These are phyloP conservation scores for Eucalyptus polybractea DNA, from an alignment of 345 rosid genomes.

Conservation along the genomic window DNA sequence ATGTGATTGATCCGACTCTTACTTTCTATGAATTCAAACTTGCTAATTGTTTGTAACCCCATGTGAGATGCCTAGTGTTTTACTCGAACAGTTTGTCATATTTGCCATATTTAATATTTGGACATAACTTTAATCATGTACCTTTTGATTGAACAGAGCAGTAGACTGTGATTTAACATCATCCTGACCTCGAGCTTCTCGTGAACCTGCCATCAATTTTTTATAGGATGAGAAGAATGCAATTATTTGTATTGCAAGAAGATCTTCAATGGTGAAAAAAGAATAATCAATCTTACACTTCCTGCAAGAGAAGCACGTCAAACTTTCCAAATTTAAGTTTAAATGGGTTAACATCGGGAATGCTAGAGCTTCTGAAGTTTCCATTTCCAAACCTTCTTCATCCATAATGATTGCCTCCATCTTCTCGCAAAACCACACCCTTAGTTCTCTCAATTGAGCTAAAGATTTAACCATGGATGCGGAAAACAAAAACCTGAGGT, in stretches of 20 bases:
- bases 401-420: background rate
- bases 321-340: fast-evolving
- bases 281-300: background rate
- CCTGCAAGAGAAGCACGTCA: background rate
- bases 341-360: background rate
- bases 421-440: fast-evolving
- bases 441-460: background rate
- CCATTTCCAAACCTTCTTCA: background rate
- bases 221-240: background rate
- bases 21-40: background rate
- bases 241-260: background rate
- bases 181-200: background rate
- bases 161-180: background rate
- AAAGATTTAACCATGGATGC: background rate
- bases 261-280: background rate
- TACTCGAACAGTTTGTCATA: background rate
- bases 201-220: background rate
- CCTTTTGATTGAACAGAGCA: background rate
- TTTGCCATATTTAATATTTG: background rate
- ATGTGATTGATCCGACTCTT: background rate
- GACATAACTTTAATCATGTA: background rate
- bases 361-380: background rate
- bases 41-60: background rate
- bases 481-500: background rate
- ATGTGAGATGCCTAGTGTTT: background rate